Evolutionary conservation across 2,329 filamentous ascomycete species (phyloP).

Genomic region (Amauroascus verrucosus): DNA sequence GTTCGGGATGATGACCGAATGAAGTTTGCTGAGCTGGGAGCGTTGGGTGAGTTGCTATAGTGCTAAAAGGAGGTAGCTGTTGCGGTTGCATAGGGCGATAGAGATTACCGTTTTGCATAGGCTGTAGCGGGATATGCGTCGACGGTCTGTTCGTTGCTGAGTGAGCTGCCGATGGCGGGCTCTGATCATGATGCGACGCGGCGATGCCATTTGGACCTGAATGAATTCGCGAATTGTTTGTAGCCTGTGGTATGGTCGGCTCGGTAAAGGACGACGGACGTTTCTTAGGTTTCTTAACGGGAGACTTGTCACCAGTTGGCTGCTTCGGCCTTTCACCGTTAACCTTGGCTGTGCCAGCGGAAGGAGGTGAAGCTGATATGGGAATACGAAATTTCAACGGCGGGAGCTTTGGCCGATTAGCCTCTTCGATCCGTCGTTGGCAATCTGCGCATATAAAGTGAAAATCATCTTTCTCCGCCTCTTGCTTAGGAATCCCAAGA

Average conservation of each 20-base stretch:
- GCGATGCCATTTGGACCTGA: constrained; percentile 3
- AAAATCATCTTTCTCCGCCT: constrained; percentile 77
- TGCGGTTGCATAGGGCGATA: background rate
- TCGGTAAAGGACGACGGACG: constrained; percentile 6
- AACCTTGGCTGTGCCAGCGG: background rate
- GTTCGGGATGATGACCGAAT: background rate
- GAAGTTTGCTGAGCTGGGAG: background rate
- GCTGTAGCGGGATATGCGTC: background rate
- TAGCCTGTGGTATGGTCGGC: background rate
- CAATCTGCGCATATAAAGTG: constrained; percentile 77
- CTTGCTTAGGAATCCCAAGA: constrained; percentile 63
- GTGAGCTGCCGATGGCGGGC: background rate
- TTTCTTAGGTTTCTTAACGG: constrained; percentile 21
- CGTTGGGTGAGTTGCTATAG: background rate
- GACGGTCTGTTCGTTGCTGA: background rate
- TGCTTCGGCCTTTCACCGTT: constrained; percentile 11
- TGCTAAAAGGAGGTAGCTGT: background rate
- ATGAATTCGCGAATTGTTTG: background rate
- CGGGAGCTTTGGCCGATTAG: constrained; percentile 52
- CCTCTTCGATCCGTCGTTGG: constrained; percentile 55
- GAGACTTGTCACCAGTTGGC: constrained; percentile 19
- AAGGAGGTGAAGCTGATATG: constrained; percentile 38
- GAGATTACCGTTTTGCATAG: background rate
- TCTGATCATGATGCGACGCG: background rate
- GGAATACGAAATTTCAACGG: constrained; percentile 50